Evolutionary conservation across 148 eudicot species (phyloP).

Genomic region (Rhododendron simsii): DNA sequence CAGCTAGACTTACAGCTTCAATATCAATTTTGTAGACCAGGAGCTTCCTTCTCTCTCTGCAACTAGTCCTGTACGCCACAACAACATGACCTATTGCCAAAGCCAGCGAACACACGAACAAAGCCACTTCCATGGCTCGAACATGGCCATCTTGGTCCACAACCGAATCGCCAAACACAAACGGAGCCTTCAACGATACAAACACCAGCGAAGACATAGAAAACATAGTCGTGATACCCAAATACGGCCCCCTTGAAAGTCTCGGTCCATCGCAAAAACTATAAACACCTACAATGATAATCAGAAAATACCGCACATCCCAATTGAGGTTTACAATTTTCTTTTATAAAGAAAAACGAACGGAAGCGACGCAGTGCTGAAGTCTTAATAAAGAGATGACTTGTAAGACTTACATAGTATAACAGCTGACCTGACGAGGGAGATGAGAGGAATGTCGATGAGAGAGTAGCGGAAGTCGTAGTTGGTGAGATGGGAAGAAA

Average conservation of each 20-base stretch:
- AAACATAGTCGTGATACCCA: constrained; percentile 58
- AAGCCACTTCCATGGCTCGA: constrained; percentile 26
- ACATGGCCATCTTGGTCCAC: not conserved
- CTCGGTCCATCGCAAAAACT: constrained; percentile 94
- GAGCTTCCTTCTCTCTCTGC: constrained; percentile 86
- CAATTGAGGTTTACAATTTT: not conserved
- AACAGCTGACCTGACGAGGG: constrained; percentile 43
- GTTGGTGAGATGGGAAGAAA: constrained; percentile 27
- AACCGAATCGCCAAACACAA: constrained; percentile 36
- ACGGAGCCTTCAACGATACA: constrained; percentile 83
- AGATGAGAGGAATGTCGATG: constrained; percentile 50
- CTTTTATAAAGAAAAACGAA: not conserved
- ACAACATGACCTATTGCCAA: constrained; percentile 72
- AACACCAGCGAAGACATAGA: constrained; percentile 66
- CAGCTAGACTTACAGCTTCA: constrained; percentile 75
- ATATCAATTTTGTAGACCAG: constrained; percentile 82
- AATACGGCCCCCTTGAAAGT: constrained; percentile 78
- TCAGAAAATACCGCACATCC: not conserved
- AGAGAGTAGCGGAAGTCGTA: constrained; percentile 54
- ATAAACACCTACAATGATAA: constrained; percentile 59
- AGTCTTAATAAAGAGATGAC: not conserved
- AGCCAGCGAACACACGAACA: constrained; percentile 53
- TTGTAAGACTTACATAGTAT: constrained; percentile 43
- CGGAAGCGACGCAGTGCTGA: not conserved
- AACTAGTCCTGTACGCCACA: constrained; percentile 82